Evolutionary conservation across 306 rosid genomes (phyloP).

Genomic region (Vigna unguiculata): DNA sequence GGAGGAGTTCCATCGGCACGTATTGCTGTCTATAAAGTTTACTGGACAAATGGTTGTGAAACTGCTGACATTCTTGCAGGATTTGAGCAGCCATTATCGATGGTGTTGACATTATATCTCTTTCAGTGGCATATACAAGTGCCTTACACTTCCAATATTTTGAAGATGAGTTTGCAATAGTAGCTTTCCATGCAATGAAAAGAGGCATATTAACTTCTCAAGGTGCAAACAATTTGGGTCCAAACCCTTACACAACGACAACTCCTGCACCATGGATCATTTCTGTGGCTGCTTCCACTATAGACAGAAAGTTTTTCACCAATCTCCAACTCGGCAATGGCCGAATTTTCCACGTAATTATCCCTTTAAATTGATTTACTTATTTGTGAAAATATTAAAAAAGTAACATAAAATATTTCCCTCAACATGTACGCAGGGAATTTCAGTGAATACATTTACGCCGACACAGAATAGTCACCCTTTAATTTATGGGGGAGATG

Average conservation of each 20-base stretch:
- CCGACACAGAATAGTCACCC: background rate
- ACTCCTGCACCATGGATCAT: constrained; percentile 53
- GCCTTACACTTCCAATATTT: rapidly evolving
- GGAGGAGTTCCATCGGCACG: constrained; percentile 45
- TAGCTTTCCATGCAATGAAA: constrained; percentile 16
- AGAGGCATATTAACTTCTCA: background rate
- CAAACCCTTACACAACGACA: background rate
- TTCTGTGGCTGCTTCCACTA: constrained; percentile 62
- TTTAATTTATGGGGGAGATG: constrained; percentile 3
- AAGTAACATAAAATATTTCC: background rate
- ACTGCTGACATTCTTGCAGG: constrained; percentile 37
- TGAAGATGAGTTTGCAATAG: background rate
- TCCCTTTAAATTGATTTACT: too few species aligned
- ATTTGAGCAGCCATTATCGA: background rate
- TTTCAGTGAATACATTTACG: background rate
- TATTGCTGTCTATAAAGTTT: constrained; percentile 18
- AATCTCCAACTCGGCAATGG: constrained; percentile 42
- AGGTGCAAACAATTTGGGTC: constrained; percentile 15
- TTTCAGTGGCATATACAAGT: rapidly evolving
- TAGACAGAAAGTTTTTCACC: constrained; percentile 54
- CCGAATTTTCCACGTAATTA: background rate
- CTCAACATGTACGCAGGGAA: constrained; percentile 2
- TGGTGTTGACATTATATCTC: background rate
- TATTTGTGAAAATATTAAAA: too few species aligned
- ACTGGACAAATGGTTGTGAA: constrained; percentile 3